Percentiles rank a stretch among this genome's conserved stretches.
These are phyloP conservation scores for Saprolegnia diclina DNA, from an alignment of 352 stramenopile species.

Conservation along the genomic window DNA sequence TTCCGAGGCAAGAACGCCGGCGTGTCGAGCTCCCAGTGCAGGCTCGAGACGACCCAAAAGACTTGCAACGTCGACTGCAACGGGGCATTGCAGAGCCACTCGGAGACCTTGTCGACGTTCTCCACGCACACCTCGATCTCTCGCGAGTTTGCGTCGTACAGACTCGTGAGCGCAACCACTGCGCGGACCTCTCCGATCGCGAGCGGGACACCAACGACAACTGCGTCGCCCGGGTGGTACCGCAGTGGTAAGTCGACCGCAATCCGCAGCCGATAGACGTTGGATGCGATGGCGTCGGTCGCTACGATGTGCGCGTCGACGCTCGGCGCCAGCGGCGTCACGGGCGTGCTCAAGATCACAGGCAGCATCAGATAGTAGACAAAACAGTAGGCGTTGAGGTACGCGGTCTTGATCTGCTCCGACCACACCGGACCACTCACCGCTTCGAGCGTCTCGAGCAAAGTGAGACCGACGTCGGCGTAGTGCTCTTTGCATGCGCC, in stretches of 20 bases:
- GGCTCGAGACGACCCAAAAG: slow-evolving; percentile 15
- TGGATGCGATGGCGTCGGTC: not conserved
- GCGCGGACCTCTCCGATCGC: not conserved
- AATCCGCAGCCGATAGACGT: not conserved
- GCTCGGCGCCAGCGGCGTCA: not conserved
- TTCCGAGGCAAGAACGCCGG: not conserved
- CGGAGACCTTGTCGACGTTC: not conserved
- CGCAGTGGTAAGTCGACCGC: slow-evolving; percentile 15
- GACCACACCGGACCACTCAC: slow-evolving; percentile 9
- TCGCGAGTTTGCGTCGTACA: not conserved
- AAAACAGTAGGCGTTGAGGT: slow-evolving; percentile 13
- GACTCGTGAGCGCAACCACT: slow-evolving; percentile 17
- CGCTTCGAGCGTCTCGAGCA: slow-evolving; percentile 9
- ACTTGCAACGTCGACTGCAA: not conserved
- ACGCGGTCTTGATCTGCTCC: not conserved
- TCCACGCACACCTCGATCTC: slow-evolving; percentile 14
- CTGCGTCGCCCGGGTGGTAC: slow-evolving; percentile 10
- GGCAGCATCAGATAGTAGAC: slow-evolving; percentile 18
- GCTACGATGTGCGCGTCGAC: not conserved
- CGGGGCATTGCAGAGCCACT: not conserved
- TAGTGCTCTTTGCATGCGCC: slow-evolving; percentile 14
- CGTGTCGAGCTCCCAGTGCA: slow-evolving; percentile 21
- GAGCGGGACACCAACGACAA: slow-evolving; percentile 9
- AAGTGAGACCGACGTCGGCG: not conserved
- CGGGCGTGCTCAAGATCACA: slow-evolving; percentile 2